phyloP scores from a whole-genome alignment of 2,329 filamentous ascomycete genomes.

The Tolypocladium inflatum region DNA sequence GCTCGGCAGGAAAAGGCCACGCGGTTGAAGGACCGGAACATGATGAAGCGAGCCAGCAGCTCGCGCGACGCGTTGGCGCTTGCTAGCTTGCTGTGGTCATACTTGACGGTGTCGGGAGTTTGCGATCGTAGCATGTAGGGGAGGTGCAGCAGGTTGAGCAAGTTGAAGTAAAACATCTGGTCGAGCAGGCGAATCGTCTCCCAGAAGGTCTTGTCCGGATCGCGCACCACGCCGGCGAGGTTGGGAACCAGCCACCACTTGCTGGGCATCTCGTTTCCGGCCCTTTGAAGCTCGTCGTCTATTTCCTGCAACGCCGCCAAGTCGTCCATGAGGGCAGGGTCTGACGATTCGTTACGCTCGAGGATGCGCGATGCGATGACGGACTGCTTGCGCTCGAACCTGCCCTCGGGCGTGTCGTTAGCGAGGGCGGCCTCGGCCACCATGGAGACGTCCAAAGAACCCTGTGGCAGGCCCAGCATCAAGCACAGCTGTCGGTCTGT shows the following conservation, averaged over 20 bases:
- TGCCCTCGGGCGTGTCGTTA: conserved; percentile 14
- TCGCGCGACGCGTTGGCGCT: not conserved
- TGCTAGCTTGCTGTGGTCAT: not conserved
- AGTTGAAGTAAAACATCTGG: conserved; percentile 27
- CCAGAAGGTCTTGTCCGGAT: conserved; percentile 12
- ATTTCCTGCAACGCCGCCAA: not conserved
- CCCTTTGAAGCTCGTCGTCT: conserved; percentile 20
- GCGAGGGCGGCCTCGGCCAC: conserved; percentile 8
- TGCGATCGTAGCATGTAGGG: conserved; percentile 23
- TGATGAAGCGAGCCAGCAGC: conserved; percentile 18
- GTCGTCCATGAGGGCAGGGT: not conserved
- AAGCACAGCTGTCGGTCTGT: conserved; percentile 28
- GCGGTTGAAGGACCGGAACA: conserved; percentile 19
- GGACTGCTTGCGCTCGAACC: conserved; percentile 13
- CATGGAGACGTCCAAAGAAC: conserved; percentile 13
- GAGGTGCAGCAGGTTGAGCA: conserved; percentile 29
- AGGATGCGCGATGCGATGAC: not conserved
- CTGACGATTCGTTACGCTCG: conserved; percentile 16
- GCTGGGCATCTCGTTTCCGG: conserved; percentile 18
- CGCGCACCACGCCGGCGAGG: conserved; percentile 8
- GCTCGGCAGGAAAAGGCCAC: conserved; percentile 21
- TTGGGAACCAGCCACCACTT: conserved; percentile 26
- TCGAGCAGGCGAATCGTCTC: conserved; percentile 13
- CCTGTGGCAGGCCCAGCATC: conserved; percentile 28
- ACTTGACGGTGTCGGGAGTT: not conserved